A percentile compares a stretch with the other conserved stretches of the same genome.
These are phyloP conservation scores for Phialemonium atrogriseum DNA, from an alignment of 2,329 filamentous ascomycete genomes.

Conservation along the genomic window DNA sequence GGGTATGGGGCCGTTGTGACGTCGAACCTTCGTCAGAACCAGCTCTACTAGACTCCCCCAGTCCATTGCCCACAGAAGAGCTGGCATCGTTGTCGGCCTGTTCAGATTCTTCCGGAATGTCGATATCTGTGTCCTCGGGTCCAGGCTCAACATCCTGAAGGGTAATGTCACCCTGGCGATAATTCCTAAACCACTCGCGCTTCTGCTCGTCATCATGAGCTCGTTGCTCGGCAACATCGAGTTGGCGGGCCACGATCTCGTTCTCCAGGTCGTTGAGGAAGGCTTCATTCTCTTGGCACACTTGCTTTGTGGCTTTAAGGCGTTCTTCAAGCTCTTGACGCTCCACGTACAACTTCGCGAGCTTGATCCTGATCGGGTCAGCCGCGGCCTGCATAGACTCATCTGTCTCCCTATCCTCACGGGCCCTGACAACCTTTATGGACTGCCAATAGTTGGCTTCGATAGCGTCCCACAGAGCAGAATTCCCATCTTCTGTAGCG, in stretches of 20 bases:
- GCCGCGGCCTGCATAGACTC: too few species aligned
- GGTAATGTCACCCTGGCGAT: too few species aligned
- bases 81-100: too few species aligned
- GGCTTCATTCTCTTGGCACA: constrained; percentile 1
- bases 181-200: constrained; percentile 7
- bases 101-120: too few species aligned
- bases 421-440: constrained; percentile 8
- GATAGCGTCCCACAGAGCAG: constrained; percentile 30
- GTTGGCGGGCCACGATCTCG: not conserved
- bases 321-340: too few species aligned
- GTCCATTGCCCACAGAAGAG: too few species aligned
- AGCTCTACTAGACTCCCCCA: too few species aligned
- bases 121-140: constrained; percentile 1
- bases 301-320: constrained; percentile 3
- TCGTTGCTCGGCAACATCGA: not conserved
- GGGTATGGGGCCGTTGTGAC: too few species aligned
- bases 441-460: constrained; percentile 22
- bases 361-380: too few species aligned
- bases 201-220: constrained; percentile 5
- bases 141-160: not conserved
- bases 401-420: constrained; percentile 22
- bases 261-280: constrained; percentile 1
- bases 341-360: too few species aligned
- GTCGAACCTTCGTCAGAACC: too few species aligned
- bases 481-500: too few species aligned